Percentiles rank a stretch among this genome's conserved stretches.
Conservation (phyloP, 163 green algal genomes). For the Coccomyxa subellipsoidea region DNA sequence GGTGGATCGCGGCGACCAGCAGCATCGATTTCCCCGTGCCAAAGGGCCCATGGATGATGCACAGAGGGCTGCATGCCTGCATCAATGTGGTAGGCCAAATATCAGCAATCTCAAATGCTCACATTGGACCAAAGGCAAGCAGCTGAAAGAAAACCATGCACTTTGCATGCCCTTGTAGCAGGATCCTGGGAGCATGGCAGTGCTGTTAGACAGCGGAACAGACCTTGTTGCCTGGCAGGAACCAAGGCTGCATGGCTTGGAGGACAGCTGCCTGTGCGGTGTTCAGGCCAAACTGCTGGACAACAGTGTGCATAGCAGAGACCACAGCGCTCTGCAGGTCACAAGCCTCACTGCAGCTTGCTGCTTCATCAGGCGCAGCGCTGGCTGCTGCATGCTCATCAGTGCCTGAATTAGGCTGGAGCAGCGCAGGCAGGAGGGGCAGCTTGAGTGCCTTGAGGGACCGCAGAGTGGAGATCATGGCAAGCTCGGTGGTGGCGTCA, state of each 20-base stretch:
- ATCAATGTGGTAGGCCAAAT: too few relatives aligned
- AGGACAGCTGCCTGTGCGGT: conserved; percentile 54
- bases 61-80: conserved; percentile 52
- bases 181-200: too few relatives aligned
- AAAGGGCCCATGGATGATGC: conserved; percentile 81
- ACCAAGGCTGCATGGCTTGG: conserved; percentile 25
- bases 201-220: too few relatives aligned
- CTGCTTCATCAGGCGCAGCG: background rate
- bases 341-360: background rate
- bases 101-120: too few relatives aligned
- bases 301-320: conserved; percentile 12
- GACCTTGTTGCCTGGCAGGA: background rate
- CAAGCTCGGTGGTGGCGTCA: conserved; percentile 63
- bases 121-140: too few relatives aligned
- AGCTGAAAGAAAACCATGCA: too few relatives aligned
- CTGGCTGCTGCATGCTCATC: background rate
- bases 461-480: conserved; percentile 32
- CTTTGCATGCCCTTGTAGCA: too few relatives aligned
- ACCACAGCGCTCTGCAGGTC: background rate
- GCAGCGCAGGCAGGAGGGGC: conserved; percentile 44
- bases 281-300: conserved; percentile 52
- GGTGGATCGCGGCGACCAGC: conserved; percentile 72
- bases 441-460: conserved; percentile 1
- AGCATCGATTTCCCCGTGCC: conserved; percentile 79
- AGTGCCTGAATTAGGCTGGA: background rate